Conservation (phyloP, 768 basidiomycete genomes). For the Pisolithus albus region DNA sequence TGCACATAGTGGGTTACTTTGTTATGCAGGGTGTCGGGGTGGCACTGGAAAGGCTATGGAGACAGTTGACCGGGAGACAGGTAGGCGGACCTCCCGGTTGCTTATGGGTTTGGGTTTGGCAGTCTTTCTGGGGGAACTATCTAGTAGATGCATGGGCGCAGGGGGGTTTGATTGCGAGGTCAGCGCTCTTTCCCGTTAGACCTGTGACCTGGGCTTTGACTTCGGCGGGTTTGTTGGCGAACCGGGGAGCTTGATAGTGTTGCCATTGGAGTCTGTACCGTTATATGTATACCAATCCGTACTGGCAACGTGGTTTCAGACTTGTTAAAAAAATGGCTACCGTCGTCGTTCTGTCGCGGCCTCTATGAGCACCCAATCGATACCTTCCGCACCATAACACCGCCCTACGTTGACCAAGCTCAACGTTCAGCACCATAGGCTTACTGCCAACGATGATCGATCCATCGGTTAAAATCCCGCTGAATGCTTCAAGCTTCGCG, state of each 20-base stretch:
- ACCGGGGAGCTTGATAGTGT: too few species aligned
- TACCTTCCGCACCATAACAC: too few species aligned
- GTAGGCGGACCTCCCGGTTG: slow-evolving; percentile 44
- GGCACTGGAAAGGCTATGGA: slow-evolving; percentile 44
- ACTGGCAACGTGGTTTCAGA: too few species aligned
- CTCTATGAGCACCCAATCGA: too few species aligned
- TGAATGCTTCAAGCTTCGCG: slow-evolving; percentile 19
- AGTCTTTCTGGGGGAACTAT: slow-evolving; percentile 39
- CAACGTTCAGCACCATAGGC: neutral
- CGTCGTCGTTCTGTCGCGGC: too few species aligned
- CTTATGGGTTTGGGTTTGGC: slow-evolving; percentile 47
- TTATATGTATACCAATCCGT: too few species aligned
- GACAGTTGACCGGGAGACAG: slow-evolving; percentile 34
- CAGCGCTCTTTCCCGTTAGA: neutral
- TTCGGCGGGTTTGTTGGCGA: too few species aligned
- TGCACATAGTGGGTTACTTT: slow-evolving; percentile 44
- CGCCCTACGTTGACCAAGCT: neutral
- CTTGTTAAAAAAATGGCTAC: too few species aligned
- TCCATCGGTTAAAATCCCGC: slow-evolving; percentile 1
- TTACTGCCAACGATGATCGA: neutral
- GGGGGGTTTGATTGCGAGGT: slow-evolving; percentile 13
- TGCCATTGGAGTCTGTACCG: too few species aligned
- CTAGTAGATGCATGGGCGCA: slow-evolving; percentile 39
- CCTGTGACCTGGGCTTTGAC: too few species aligned
- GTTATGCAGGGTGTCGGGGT: slow-evolving; percentile 49